Evolutionary conservation across 2,329 filamentous ascomycete species (phyloP), one percentile per base, ranked within the genome.

Genomic region (Fusarium anthophilum): DNA sequence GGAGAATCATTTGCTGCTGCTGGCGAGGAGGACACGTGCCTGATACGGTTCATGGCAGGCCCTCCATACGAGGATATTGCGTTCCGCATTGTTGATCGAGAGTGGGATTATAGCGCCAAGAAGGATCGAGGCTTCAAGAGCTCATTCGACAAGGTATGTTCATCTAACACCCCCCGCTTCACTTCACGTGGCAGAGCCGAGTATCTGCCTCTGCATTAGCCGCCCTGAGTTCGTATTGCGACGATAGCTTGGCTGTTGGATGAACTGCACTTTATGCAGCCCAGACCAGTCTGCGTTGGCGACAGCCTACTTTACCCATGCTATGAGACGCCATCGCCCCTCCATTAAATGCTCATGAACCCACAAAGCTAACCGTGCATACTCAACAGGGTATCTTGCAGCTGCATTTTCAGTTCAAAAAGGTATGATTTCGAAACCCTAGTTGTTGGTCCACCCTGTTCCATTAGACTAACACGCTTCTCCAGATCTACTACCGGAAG

Each of bases 81-180:
- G 14, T 99, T 99, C 80, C 91, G 96, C 44, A 98, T 99, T 76
- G 95, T 99, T 44, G 96, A 99, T 83, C 96, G 96, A 74, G 96
- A 99, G 83, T 99, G 96, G 96, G 96, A 99, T 83, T 99, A 98
- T 81, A 98, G 94, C 81, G 94, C 96, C 6, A 98, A 98, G 84
- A 90, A 92, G 78, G 96, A 99, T 78, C 90, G 96, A 68, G 97
- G 96, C 3, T 99, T 98, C 84, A 95, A 91, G 82, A 98, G 95
- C 83, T 97, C 93, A 73, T 99, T 98, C 82, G 96, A 99, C 84
- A 98, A 98, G 91, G 94, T 96, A 90, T 74, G 90, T 84, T 28
- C 63, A 53, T 68, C 65, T 71, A 12, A 26, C 38, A 60, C 39
- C 37, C 37, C 48, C 74, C 51, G 54, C 58, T 38, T 51, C 50